A percentile compares a stretch with the other conserved stretches of the same genome.
phyloP scores from a whole-genome alignment of 2,329 filamentous ascomycete genomes.

The Sclerotinia sclerotiorum region DNA sequence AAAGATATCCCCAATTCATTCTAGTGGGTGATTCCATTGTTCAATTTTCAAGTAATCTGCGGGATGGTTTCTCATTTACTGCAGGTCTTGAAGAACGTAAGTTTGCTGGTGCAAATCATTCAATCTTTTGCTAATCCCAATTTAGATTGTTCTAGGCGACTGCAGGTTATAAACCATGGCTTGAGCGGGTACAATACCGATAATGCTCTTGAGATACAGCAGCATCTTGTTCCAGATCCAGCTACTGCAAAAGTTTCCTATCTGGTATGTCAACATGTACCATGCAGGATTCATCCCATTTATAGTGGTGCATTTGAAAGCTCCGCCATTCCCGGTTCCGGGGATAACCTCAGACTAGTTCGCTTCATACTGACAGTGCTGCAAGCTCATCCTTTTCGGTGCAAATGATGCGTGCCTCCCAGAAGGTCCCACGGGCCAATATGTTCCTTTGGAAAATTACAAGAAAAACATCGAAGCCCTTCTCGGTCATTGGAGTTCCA shows the following conservation, averaged over 20 bases:
- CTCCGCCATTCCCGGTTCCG: not conserved
- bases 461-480: constrained; percentile 70
- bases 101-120: constrained; percentile 23
- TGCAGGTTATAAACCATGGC: constrained; percentile 88
- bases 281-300: not conserved
- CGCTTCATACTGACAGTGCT: not conserved
- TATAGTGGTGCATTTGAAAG: not conserved
- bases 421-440: constrained; percentile 59
- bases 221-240: constrained; percentile 69
- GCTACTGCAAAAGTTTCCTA: constrained; percentile 62
- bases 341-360: not conserved
- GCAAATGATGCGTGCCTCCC: constrained; percentile 84
- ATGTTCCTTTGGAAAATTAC: constrained; percentile 75
- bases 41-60: constrained; percentile 61
- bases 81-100: constrained; percentile 53
- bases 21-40: constrained; percentile 91
- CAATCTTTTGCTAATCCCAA: constrained; percentile 22
- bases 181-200: constrained; percentile 79
- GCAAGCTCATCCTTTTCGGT: constrained; percentile 67
- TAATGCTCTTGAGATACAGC: constrained; percentile 68
- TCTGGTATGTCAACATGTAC: constrained; percentile 45
- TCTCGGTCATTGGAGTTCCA: constrained; percentile 61
- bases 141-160: constrained; percentile 69
- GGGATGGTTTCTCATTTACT: constrained; percentile 71
- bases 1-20: constrained; percentile 57